Conservation (phyloP, 2,329 filamentous ascomycete species). For the Epichloe scottii region DNA sequence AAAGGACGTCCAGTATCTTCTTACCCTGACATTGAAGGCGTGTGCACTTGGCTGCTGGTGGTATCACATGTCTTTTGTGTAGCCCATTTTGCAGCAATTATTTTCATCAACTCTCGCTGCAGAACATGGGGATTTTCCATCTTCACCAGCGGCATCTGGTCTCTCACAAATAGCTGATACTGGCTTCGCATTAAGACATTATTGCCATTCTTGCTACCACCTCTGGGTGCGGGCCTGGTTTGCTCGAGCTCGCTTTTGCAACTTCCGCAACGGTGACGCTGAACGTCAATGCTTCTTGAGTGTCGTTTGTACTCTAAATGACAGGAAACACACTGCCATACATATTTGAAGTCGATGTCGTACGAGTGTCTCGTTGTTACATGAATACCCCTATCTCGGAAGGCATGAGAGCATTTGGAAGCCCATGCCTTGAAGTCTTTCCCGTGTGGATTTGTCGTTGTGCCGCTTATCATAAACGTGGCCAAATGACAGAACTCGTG, state of each 20-base stretch:
- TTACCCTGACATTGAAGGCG: neutral
- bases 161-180: conserved; percentile 47
- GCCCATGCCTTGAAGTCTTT: conserved; percentile 72
- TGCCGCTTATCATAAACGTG: conserved; percentile 74
- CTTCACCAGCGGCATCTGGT: conserved; percentile 51
- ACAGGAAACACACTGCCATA: conserved; percentile 68
- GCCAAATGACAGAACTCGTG: conserved; percentile 95
- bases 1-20: neutral
- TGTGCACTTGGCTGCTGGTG: neutral
- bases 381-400: conserved; percentile 50
- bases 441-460: conserved; percentile 70
- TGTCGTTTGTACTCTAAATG: conserved; percentile 67
- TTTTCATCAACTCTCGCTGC: conserved; percentile 58
- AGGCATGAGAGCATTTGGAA: conserved; percentile 38
- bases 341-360: conserved; percentile 81
- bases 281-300: conserved; percentile 69
- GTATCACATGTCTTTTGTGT: conserved; percentile 32
- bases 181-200: conserved; percentile 21
- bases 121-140: conserved; percentile 41
- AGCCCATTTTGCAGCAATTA: conserved; percentile 51
- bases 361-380: conserved; percentile 89
- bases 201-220: conserved; percentile 6
- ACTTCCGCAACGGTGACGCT: conserved; percentile 59
- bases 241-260: conserved; percentile 64
- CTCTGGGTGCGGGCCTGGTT: conserved; percentile 58